phyloP scores from a whole-genome alignment of 2,329 filamentous ascomycete species.

The Exophiala sideris region DNA sequence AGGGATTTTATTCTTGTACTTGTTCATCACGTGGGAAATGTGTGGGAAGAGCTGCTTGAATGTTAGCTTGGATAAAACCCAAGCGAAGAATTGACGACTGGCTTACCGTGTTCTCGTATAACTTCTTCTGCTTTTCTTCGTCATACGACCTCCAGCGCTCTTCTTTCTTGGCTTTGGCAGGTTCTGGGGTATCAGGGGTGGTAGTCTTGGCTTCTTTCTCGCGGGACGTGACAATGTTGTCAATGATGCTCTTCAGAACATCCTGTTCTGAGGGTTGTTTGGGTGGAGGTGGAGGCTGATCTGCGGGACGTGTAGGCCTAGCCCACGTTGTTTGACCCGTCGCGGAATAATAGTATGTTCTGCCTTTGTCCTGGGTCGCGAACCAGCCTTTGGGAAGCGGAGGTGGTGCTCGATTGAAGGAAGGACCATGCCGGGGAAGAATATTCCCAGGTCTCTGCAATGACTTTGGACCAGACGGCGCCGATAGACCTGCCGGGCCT shows the following conservation, averaged over 20 bases:
- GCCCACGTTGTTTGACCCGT: conserved; percentile 78
- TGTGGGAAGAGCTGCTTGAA: conserved; percentile 68
- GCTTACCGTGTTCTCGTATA: conserved; percentile 89
- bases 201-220: conserved; percentile 47
- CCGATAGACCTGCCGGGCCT: conserved; percentile 17
- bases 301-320: conserved; percentile 66
- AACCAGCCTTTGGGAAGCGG: conserved; percentile 84
- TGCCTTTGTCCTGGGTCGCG: conserved; percentile 68
- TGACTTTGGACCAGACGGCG: conserved; percentile 37
- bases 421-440: conserved; percentile 58
- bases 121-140: conserved; percentile 84
- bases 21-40: conserved; percentile 80
- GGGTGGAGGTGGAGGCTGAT: conserved; percentile 62
- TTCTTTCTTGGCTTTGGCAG: conserved; percentile 50
- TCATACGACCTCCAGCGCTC: conserved; percentile 52
- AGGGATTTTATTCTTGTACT: conserved; percentile 80
- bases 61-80: not conserved
- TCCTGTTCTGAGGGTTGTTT: conserved; percentile 76
- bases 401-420: conserved; percentile 55
- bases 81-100: conserved; percentile 19
- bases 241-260: conserved; percentile 61
- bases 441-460: conserved; percentile 52
- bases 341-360: conserved; percentile 81
- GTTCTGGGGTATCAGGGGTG: conserved; percentile 64
- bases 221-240: conserved; percentile 73